Percentiles rank a stretch among this genome's conserved stretches.
Conservation (phyloP, 371 early-diverging fungal species). For the Circinella minor region DNA sequence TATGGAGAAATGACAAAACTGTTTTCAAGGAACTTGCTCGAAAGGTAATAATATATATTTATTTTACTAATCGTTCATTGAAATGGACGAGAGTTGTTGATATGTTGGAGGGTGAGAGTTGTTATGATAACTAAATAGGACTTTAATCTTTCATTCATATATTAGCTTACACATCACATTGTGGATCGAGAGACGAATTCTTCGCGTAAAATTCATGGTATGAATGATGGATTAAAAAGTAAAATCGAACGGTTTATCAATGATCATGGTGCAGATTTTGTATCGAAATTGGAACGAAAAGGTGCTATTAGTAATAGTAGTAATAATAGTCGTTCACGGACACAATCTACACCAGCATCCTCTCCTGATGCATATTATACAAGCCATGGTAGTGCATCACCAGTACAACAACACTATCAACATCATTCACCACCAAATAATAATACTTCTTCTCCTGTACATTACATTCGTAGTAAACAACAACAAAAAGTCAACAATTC, state of each 20-base stretch:
- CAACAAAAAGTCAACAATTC: neutral
- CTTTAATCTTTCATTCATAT: neutral
- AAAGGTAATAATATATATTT: constrained; percentile 30
- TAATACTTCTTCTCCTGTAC: constrained; percentile 5
- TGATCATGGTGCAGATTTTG: constrained; percentile 40
- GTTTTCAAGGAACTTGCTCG: constrained; percentile 56
- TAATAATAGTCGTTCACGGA: neutral
- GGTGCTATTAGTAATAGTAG: neutral
- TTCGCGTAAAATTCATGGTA: constrained; percentile 37
- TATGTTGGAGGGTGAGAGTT: too few relatives aligned
- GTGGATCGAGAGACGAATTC: constrained; percentile 46
- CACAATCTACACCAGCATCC: constrained; percentile 3
- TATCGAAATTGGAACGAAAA: constrained; percentile 16
- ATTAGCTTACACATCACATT: constrained; percentile 54
- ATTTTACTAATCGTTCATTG: neutral
- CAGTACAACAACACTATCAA: neutral
- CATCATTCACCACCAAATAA: neutral
- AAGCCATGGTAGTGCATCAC: neutral
- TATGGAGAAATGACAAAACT: constrained; percentile 53
- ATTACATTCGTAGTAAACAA: constrained; percentile 4
- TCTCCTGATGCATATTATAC: neutral
- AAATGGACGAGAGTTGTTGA: neutral
- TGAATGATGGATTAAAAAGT: constrained; percentile 30
- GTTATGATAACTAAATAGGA: too few relatives aligned
- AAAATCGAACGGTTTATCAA: constrained; percentile 57